These are phyloP conservation scores for Bidens hawaiensis DNA, from an alignment of 140 eudicot genomes.

Conservation along the genomic window DNA sequence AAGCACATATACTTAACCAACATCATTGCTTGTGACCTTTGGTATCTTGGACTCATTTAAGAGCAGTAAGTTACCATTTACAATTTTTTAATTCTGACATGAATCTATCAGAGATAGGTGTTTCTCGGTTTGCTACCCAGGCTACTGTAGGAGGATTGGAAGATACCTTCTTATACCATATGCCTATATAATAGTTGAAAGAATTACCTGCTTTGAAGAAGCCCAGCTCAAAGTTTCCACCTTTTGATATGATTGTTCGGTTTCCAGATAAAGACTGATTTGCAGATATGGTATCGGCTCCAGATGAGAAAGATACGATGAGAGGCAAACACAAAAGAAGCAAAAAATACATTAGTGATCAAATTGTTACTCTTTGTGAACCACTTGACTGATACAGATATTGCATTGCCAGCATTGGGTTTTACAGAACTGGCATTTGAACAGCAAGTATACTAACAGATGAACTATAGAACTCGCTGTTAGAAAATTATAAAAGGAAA, in stretches of 20 bases:
- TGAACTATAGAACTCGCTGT: too few species aligned
- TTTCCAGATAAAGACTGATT: conserved; percentile 51
- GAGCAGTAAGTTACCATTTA: conserved; percentile 55
- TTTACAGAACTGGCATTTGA: too few species aligned
- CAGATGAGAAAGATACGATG: conserved; percentile 14
- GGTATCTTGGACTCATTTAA: conserved; percentile 20
- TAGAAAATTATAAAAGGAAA: too few species aligned
- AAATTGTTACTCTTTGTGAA: too few species aligned
- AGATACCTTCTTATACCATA: conserved; percentile 45
- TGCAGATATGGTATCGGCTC: conserved; percentile 38
- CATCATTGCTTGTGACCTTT: conserved; percentile 43
- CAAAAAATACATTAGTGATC: conserved; percentile 5
- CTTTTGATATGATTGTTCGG: conserved; percentile 45
- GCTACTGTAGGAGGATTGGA: conserved; percentile 30
- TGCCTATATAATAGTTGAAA: conserved; percentile 48
- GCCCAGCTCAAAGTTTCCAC: conserved; percentile 47
- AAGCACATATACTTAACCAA: background rate
- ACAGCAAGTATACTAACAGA: too few species aligned
- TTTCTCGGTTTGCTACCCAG: conserved; percentile 78
- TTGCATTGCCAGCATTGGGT: too few species aligned
- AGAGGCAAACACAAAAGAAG: conserved; percentile 21
- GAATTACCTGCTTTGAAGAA: conserved; percentile 58
- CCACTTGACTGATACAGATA: too few species aligned
- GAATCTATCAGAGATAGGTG: conserved; percentile 38
- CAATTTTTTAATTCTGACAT: conserved; percentile 34